Evolutionary conservation across 768 basidiomycete genomes (phyloP), one percentile per base, ranked within the genome.

Genomic region (Glaciozyma antarctica): DNA sequence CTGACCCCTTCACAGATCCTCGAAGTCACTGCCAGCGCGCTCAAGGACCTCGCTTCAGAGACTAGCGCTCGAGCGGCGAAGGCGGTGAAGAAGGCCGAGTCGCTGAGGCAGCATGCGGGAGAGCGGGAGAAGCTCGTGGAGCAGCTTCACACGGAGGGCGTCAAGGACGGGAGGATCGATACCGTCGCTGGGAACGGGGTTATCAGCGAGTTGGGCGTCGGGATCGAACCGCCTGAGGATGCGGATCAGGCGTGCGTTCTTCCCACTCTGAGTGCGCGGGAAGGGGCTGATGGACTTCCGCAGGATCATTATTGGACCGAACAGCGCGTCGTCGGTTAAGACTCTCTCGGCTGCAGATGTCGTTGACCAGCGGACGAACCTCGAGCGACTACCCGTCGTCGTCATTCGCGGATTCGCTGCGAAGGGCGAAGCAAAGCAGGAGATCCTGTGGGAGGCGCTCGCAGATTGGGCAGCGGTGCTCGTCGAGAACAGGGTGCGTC

Each of bases 391-490:
- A 60, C 94, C 95, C 0, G 83, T 97, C 17, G 88, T 99, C 0
- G 81, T 99, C 19, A 83, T 43, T 32, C 17, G n/a, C 63, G 66
- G 66, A 34, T 74, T 71, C 62, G 64, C 69, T 12, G 68, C 64
- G 52, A 82, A 83, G 68, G 87, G 88, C 55, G 89, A 88, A 57
- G 52, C 65, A 34, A 61, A 64, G 65, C 61, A 71, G 61, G 69
- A 72, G 30, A 54, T 74, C 10, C 72, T 97, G 13, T 81, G 88
- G 75, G 80, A 79, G 34, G 86, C 86, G 2, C 77, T 99, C 34
- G 82, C 88, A 0, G 84, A 86, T 61, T 99, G 94, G 94, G 86
- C 84, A 3, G 90, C 88, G 0, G 80, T 79, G 15, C 78, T 98
- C 53, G 84, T 86, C 0, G 90, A 95, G 74, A 88, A 85, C 69